These are phyloP conservation scores for Diplodia intermedia DNA, from an alignment of 2,329 filamentous ascomycete species.

Conservation along the genomic window DNA sequence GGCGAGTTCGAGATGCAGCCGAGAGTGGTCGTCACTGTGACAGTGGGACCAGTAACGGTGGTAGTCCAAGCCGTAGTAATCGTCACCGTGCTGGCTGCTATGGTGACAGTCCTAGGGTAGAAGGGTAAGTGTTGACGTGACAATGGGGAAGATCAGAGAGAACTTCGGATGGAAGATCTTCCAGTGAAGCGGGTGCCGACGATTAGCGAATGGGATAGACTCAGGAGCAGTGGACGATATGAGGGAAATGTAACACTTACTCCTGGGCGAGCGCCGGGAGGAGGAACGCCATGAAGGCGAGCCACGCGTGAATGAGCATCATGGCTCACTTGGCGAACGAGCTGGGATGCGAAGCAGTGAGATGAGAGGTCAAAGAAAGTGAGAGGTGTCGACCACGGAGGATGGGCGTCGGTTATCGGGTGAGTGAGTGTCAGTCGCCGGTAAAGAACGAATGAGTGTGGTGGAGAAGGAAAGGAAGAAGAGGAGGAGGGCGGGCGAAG, in stretches of 20 bases:
- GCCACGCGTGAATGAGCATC: neutral
- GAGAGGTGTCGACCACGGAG: slow-evolving; percentile 5
- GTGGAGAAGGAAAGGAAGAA: slow-evolving; percentile 21
- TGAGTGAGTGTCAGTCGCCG: neutral
- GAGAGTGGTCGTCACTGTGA: neutral
- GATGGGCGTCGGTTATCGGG: neutral
- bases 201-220: neutral
- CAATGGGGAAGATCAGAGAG: neutral
- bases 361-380: neutral
- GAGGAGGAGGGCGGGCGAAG: neutral
- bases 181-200: neutral
- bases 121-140: neutral
- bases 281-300: neutral
- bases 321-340: neutral
- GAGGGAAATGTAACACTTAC: neutral
- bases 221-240: neutral
- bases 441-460: slow-evolving; percentile 7
- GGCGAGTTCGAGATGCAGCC: too few relatives aligned
- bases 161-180: neutral
- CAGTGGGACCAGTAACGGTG: neutral
- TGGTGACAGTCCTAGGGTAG: neutral
- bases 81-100: neutral
- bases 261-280: neutral
- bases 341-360: neutral
- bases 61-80: neutral